Conservation (phyloP, 495 filamentous ascomycete genomes). For the Cenococcum geophilum region DNA sequence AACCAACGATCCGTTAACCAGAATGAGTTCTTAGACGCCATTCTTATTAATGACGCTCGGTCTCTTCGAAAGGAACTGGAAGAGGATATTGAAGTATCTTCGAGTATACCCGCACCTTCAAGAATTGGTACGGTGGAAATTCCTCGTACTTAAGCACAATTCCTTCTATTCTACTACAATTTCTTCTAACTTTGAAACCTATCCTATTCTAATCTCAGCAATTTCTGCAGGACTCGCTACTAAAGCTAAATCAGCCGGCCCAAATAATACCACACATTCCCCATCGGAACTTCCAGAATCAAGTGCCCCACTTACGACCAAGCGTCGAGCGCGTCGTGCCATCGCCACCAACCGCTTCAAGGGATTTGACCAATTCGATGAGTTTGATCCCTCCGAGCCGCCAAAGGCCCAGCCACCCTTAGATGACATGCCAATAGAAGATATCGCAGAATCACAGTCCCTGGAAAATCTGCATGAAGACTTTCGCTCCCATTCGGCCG, state of each 20-base stretch:
- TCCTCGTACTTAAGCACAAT: background rate
- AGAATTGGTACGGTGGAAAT: background rate
- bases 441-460: conserved; percentile 2
- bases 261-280: background rate
- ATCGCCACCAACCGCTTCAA: conserved; percentile 60
- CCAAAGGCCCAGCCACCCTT: background rate
- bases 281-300: conserved; percentile 10
- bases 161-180: background rate
- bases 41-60: conserved; percentile 68
- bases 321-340: conserved; percentile 40
- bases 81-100: conserved; percentile 15
- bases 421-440: background rate
- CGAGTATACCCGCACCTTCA: conserved; percentile 9
- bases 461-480: background rate
- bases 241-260: background rate
- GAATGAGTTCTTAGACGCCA: conserved; percentile 87
- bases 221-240: background rate
- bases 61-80: conserved; percentile 57
- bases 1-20: conserved; percentile 82
- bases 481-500: background rate
- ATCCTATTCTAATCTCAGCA: too few species aligned
- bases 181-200: background rate
- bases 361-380: conserved; percentile 58
- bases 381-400: conserved; percentile 14
- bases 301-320: conserved; percentile 19